phyloP scores from a whole-genome alignment of 2,329 filamentous ascomycete genomes.

The Tolypocladium album region DNA sequence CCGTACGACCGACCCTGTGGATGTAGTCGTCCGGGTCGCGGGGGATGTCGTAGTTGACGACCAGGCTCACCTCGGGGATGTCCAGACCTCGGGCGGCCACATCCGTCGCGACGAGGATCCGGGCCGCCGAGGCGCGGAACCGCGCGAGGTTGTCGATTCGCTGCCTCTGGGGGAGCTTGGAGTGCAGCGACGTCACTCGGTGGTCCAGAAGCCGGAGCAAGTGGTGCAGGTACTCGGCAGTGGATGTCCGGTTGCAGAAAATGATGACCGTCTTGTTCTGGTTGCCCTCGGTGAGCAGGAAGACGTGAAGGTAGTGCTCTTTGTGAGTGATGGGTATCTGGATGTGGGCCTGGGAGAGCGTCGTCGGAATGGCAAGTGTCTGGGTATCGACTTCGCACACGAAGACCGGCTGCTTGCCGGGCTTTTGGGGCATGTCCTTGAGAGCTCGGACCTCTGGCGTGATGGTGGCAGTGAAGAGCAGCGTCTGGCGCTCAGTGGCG shows the following conservation, averaged over 20 bases:
- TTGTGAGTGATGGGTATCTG: conserved; percentile 86
- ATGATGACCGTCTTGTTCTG: conserved; percentile 71
- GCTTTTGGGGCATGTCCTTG: conserved; percentile 62
- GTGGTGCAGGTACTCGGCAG: conserved; percentile 82
- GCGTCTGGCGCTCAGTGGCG: conserved; percentile 71
- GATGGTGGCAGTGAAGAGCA: conserved; percentile 92
- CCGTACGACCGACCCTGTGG: conserved; percentile 89
- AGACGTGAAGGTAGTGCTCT: conserved; percentile 86
- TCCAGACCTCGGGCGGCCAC: conserved; percentile 91
- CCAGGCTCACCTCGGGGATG: conserved; percentile 81
- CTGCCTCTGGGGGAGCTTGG: conserved; percentile 72
- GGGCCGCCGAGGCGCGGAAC: conserved; percentile 80
- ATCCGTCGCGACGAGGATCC: conserved; percentile 89
- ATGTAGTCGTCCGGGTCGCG: conserved; percentile 97
- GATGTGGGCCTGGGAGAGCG: conserved; percentile 74
- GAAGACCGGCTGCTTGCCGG: conserved; percentile 67
- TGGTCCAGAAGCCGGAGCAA: conserved; percentile 77
- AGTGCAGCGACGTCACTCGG: conserved; percentile 85
- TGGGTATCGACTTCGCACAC: conserved; percentile 79
- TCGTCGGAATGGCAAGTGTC: conserved; percentile 66
- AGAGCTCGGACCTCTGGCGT: conserved; percentile 84
- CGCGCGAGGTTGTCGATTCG: conserved; percentile 79
- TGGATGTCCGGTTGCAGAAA: conserved; percentile 87
- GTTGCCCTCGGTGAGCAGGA: conserved; percentile 72
- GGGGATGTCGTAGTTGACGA: conserved; percentile 92